Percentiles rank a stretch among this genome's conserved stretches.
phyloP scores from a whole-genome alignment of 2,329 filamentous ascomycete genomes.

The Massarina eburnea region DNA sequence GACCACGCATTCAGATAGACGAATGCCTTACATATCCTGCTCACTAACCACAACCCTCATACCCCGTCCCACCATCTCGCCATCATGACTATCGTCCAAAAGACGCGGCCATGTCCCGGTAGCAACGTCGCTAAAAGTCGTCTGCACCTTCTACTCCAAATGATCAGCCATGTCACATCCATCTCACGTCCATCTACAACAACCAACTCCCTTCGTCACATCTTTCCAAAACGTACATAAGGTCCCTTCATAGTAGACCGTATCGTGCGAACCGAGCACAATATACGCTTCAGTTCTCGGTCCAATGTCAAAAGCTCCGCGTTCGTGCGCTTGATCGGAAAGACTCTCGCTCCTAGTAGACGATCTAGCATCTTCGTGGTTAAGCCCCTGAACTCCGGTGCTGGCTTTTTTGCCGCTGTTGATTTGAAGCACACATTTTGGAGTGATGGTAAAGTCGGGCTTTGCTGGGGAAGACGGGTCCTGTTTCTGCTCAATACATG shows the following conservation, averaged over 20 bases:
- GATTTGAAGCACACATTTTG: neutral
- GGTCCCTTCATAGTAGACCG: neutral
- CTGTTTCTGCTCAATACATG: too few species aligned
- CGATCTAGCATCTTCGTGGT: neutral
- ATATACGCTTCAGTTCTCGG: neutral
- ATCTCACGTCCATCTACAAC: neutral
- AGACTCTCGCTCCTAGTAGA: neutral
- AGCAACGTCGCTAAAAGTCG: neutral
- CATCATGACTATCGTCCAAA: neutral
- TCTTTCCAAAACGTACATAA: neutral
- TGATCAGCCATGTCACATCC: neutral
- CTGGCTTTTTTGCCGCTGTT: neutral
- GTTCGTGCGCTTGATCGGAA: neutral
- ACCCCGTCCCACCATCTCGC: neutral
- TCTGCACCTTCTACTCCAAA: neutral
- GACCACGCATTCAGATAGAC: neutral
- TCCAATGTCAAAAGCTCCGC: neutral
- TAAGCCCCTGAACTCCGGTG: neutral
- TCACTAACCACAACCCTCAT: conserved; percentile 2
- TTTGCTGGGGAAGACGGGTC: neutral
- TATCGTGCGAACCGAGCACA: neutral
- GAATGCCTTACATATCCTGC: conserved; percentile 5
- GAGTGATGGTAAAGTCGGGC: neutral
- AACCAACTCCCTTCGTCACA: neutral
- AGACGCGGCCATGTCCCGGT: neutral